Percentiles rank a stretch among this genome's conserved stretches.
Evolutionary conservation across 1,284 basidiomycete genomes (phyloP).

Genomic region (Sparassis latifolia): DNA sequence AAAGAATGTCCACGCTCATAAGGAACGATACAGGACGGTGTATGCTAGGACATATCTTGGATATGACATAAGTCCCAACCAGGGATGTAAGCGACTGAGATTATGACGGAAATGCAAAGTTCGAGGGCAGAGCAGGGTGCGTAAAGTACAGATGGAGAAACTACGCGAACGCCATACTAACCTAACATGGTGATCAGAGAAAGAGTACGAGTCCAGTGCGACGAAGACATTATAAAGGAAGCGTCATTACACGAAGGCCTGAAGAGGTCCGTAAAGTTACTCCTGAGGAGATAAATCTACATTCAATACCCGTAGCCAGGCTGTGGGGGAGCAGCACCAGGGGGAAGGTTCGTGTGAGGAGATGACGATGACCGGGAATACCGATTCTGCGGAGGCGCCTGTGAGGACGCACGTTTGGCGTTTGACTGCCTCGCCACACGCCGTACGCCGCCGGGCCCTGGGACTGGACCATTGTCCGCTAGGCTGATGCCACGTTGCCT

Average conservation of each 20-base stretch:
- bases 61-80: no score
- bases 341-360: slow-evolving; percentile 42
- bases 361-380: slow-evolving; percentile 60
- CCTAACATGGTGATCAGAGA: no score
- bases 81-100: no score
- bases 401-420: slow-evolving; percentile 46
- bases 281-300: not conserved
- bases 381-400: slow-evolving; percentile 54
- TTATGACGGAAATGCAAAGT: no score
- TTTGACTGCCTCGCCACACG: slow-evolving; percentile 53
- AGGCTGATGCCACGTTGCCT: slow-evolving; percentile 60
- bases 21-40: no score
- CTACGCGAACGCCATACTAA: no score
- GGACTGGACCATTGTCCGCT: slow-evolving; percentile 75
- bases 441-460: slow-evolving; percentile 67
- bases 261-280: not conserved
- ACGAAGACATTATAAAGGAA: not conserved
- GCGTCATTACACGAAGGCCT: not conserved
- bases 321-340: slow-evolving; percentile 69
- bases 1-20: no score
- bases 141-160: no score
- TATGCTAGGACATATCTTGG: no score
- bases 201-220: no score
- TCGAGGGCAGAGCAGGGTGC: no score
- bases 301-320: slow-evolving; percentile 25